A percentile compares a stretch with the other conserved stretches of the same genome.
Conservation (phyloP, 768 basidiomycete species). For the Crepidotus variabilis region DNA sequence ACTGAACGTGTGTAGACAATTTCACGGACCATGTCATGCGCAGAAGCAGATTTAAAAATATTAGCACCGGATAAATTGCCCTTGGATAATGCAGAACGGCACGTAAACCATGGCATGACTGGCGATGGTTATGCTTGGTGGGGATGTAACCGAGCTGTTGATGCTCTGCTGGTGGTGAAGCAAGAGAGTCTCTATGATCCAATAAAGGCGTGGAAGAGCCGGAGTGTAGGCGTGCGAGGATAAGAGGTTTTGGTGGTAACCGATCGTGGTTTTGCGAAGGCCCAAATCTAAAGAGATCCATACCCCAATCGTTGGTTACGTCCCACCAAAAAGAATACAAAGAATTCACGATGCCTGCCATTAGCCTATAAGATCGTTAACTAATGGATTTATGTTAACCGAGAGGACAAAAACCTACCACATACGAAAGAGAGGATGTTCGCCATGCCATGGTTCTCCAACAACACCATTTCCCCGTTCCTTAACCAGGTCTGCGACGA, state of each 20-base stretch:
- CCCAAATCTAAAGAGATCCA: slow-evolving; percentile 59
- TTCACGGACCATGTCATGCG: slow-evolving; percentile 95
- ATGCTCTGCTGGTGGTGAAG: slow-evolving; percentile 16
- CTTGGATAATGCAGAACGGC: slow-evolving; percentile 74
- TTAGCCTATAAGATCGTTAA: slow-evolving; percentile 50
- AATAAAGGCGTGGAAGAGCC: slow-evolving; percentile 23
- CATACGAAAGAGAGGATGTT: slow-evolving; percentile 75
- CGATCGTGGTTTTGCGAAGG: slow-evolving; percentile 22
- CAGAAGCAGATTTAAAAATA: slow-evolving; percentile 81
- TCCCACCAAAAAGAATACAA: slow-evolving; percentile 99
- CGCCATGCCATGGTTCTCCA: slow-evolving; percentile 63
- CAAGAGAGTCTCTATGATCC: slow-evolving; percentile 14
- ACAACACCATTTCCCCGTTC: slow-evolving; percentile 40
- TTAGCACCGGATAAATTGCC: slow-evolving; percentile 76
- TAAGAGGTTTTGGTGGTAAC: slow-evolving; percentile 38
- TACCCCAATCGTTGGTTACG: slow-evolving; percentile 96
- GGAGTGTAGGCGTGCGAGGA: slow-evolving; percentile 45
- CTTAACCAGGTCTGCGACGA: slow-evolving; percentile 54
- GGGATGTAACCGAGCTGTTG: slow-evolving; percentile 15
- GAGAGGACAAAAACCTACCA: slow-evolving; percentile 52
- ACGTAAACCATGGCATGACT: slow-evolving; percentile 71
- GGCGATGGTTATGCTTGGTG: slow-evolving; percentile 21
- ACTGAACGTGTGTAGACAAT: slow-evolving; percentile 81
- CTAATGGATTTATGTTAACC: not conserved
- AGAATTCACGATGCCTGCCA: slow-evolving; percentile 84